These are phyloP conservation scores for Solanum arcanum DNA, from an alignment of 257 asterid species.

Conservation along the genomic window DNA sequence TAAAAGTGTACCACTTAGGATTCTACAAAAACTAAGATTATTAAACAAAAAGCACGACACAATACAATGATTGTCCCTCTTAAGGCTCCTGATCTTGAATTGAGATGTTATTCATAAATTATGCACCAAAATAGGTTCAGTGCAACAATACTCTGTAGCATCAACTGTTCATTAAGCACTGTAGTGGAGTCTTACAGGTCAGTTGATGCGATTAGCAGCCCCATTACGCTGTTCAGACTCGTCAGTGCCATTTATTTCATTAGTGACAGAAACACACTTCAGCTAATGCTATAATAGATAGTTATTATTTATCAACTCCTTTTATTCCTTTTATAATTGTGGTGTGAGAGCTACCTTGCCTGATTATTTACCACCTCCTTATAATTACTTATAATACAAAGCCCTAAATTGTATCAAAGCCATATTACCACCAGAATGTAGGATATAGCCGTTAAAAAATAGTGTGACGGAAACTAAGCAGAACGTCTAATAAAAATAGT, in stretches of 20 bases:
- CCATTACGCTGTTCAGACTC: background rate
- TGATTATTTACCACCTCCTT: background rate
- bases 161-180: background rate
- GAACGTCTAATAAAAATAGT: background rate
- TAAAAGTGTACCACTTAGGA: background rate
- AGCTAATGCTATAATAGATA: background rate
- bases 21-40: background rate
- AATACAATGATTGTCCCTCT: background rate
- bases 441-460: background rate
- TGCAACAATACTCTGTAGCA: background rate
- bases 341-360: background rate
- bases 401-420: background rate
- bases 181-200: background rate
- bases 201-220: background rate
- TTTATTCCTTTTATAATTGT: background rate
- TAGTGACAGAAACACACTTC: background rate
- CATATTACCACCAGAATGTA: background rate
- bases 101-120: background rate
- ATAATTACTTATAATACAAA: background rate
- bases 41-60: background rate
- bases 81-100: background rate
- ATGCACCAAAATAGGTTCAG: background rate
- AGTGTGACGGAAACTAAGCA: background rate
- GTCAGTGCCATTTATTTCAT: background rate
- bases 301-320: background rate